Conservation (phyloP, 805 yeast genomes). For the Schwanniomyces polymorphus region DNA sequence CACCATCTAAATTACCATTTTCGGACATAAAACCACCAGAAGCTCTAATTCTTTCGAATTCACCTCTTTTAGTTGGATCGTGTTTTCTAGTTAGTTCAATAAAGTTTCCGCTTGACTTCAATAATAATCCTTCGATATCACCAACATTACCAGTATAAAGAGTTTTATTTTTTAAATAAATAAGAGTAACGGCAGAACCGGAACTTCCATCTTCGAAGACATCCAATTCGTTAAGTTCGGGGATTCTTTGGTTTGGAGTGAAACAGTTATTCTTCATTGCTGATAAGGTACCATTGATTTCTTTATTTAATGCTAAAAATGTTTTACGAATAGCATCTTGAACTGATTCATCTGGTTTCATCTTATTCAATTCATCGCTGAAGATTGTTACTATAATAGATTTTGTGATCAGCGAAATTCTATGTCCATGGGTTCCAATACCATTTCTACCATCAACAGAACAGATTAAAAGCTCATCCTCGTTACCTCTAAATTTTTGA, state of each 20-base stretch:
- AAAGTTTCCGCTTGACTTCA: conserved; percentile 80
- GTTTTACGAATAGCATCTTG: conserved; percentile 80
- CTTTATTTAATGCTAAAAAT: conserved; percentile 77
- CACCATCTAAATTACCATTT: conserved; percentile 83
- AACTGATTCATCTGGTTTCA: conserved; percentile 45
- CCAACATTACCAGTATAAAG: conserved; percentile 88
- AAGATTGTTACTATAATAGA: conserved; percentile 67
- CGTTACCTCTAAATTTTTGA: conserved; percentile 83
- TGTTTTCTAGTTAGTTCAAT: conserved; percentile 73
- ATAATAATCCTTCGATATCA: conserved; percentile 79
- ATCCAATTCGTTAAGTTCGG: conserved; percentile 45
- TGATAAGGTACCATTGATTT: conserved; percentile 63
- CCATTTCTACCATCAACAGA: conserved; percentile 80
- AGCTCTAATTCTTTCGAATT: conserved; percentile 83
- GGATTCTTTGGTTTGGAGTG: conserved; percentile 29
- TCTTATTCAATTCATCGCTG: conserved; percentile 60
- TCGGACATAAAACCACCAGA: conserved; percentile 90
- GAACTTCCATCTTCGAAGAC: conserved; percentile 66
- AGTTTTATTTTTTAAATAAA: conserved; percentile 70
- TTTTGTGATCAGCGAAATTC: conserved; percentile 72
- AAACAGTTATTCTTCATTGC: conserved; percentile 43
- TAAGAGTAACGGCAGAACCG: conserved; percentile 83
- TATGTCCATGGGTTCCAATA: conserved; percentile 45
- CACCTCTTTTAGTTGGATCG: conserved; percentile 75
- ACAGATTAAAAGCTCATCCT: conserved; percentile 78